Conservation (phyloP, 352 stramenopile genomes). For the Phytopythium mirpurense region DNA sequence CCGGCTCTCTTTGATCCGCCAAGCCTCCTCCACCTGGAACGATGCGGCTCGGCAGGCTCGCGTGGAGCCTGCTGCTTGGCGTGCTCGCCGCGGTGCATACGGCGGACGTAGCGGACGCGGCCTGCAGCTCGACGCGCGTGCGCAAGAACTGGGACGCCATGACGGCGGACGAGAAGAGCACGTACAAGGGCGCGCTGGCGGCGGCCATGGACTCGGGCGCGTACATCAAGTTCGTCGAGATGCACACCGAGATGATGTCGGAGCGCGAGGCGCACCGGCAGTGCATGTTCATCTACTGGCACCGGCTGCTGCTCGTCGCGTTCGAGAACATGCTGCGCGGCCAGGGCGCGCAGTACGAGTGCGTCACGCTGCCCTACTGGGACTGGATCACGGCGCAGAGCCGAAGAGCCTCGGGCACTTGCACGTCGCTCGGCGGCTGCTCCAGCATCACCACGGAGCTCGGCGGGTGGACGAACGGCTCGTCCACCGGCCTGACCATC, state of each 20-base stretch:
- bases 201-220: conserved; percentile 45
- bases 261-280: conserved; percentile 41
- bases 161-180: conserved; percentile 27
- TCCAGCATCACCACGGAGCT: conserved; percentile 35
- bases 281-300: conserved; percentile 85
- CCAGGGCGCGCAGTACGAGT: conserved; percentile 42
- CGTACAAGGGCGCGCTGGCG: conserved; percentile 41
- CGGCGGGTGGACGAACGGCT: conserved; percentile 20
- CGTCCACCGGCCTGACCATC: conserved; percentile 25
- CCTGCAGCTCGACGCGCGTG: conserved; percentile 29
- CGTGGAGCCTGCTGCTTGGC: conserved; percentile 5
- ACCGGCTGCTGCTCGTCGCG: conserved; percentile 49
- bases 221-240: conserved; percentile 57
- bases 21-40: not conserved
- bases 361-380: conserved; percentile 78
- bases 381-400: conserved; percentile 61
- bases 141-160: conserved; percentile 47
- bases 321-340: conserved; percentile 84
- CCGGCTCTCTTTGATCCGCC: not conserved
- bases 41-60: conserved; percentile 10
- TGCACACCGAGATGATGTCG: conserved; percentile 57
- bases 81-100: conserved; percentile 4
- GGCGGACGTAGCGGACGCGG: not conserved
- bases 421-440: conserved; percentile 38
- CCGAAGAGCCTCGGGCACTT: conserved; percentile 27